A percentile compares a stretch with the other conserved stretches of the same genome.
Conservation (phyloP, 176 grass and related monocot genomes). For the Hordeum vulgare region MorexV3_pseudomolecules_assembly NC_058522.1:522030253-522030752, state of each 20-base stretch:
- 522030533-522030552: slow-evolving; percentile 98
- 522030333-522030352: slow-evolving; percentile 99
- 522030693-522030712: not conserved
- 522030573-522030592: slow-evolving; percentile 82
- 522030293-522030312: slow-evolving; percentile 96
- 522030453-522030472: slow-evolving; percentile 90
- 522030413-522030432: not conserved
- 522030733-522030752: not conserved
- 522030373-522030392: not conserved
- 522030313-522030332: slow-evolving; percentile 91
- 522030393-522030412: not conserved
- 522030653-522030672: slow-evolving; percentile 57
- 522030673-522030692: slow-evolving; percentile 24
- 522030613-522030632: slow-evolving; percentile 99
- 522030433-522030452: slow-evolving; percentile 16
- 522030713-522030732: slow-evolving; percentile 17
- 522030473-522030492: slow-evolving; percentile 90
- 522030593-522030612: slow-evolving; percentile 99
- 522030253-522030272: slow-evolving; percentile 64
- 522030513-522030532: slow-evolving; percentile 97
- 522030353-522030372: slow-evolving; percentile 66
- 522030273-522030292: slow-evolving; percentile 99
- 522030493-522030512: slow-evolving; percentile 86
- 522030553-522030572: slow-evolving; percentile 96
- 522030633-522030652: slow-evolving; percentile 91